A percentile compares a stretch with the other conserved stretches of the same genome.
Evolutionary conservation across 2,329 filamentous ascomycete genomes (phyloP).

Genomic region (Aspergillus candidus): DNA sequence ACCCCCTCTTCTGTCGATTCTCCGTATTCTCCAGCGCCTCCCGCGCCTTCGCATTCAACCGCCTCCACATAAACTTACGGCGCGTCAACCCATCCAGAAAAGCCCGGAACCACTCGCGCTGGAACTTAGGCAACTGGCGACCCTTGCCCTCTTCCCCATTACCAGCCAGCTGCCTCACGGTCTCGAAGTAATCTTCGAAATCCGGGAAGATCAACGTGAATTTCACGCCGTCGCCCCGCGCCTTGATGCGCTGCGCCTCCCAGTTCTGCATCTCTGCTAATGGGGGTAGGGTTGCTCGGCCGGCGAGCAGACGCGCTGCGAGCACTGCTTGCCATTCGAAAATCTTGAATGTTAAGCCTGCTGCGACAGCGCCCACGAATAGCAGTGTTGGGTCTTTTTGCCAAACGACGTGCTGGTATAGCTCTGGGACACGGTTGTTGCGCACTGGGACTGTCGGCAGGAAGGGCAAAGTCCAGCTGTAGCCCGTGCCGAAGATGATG

Average conservation of each 20-base stretch:
- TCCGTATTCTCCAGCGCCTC: too few species aligned
- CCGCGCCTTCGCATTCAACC: too few species aligned
- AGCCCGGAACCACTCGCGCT: too few species aligned
- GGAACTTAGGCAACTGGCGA: too few species aligned
- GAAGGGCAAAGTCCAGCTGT: constrained; percentile 56
- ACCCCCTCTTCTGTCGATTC: too few species aligned
- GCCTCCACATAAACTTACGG: too few species aligned
- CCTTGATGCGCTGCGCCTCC: constrained; percentile 36
- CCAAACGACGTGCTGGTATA: constrained; percentile 20
- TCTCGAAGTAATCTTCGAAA: constrained; percentile 59
- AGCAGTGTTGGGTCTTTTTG: constrained; percentile 14
- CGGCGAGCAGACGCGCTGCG: constrained; percentile 52
- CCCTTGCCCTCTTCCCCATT: constrained; percentile 7
- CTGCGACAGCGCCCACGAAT: constrained; percentile 32
- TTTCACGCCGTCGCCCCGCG: neutral
- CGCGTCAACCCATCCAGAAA: too few species aligned
- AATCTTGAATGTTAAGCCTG: constrained; percentile 54
- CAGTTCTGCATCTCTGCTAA: constrained; percentile 47
- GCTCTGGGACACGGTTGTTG: constrained; percentile 13
- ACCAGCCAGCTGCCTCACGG: constrained; percentile 32
- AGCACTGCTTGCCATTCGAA: constrained; percentile 63
- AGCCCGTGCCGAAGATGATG: constrained; percentile 59
- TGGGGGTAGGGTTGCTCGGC: constrained; percentile 46
- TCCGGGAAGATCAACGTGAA: constrained; percentile 53
- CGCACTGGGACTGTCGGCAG: constrained; percentile 37